phyloP scores from a whole-genome alignment of 805 yeast genomes.

The Cyberlindnera maclurae region DNA sequence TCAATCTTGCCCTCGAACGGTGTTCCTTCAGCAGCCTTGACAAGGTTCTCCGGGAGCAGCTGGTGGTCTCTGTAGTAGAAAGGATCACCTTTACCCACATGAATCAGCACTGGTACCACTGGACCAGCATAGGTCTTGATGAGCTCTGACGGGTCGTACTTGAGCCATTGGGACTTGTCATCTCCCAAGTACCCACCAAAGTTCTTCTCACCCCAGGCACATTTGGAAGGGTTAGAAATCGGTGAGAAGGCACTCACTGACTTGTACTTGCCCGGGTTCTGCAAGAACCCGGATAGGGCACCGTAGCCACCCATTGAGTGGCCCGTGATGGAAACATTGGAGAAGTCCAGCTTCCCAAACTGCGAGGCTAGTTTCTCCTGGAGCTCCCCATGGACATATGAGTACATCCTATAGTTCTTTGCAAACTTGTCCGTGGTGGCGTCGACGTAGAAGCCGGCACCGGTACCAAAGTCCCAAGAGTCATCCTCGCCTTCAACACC shows the following conservation, averaged over 20 bases:
- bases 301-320: constrained; percentile 99
- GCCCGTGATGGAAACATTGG: constrained; percentile 73
- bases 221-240: constrained; percentile 66
- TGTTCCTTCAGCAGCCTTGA: constrained; percentile 47
- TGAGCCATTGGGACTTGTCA: constrained; percentile 45
- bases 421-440: constrained; percentile 70
- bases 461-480: constrained; percentile 85
- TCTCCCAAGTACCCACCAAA: constrained; percentile 72
- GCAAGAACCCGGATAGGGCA: constrained; percentile 64
- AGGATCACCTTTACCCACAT: constrained; percentile 75
- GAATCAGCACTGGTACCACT: constrained; percentile 61
- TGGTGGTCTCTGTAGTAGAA: constrained; percentile 56
- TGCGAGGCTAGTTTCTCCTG: constrained; percentile 34
- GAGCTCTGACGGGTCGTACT: constrained; percentile 81
- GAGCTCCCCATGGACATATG: constrained; percentile 72
- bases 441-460: constrained; percentile 92
- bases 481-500: constrained; percentile 74
- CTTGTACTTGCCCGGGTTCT: constrained; percentile 63
- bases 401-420: constrained; percentile 76
- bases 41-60: constrained; percentile 68
- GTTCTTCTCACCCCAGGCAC: constrained; percentile 86
- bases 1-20: constrained; percentile 54
- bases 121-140: constrained; percentile 49
- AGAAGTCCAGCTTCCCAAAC: constrained; percentile 46
- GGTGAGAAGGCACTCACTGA: constrained; percentile 91